phyloP scores from a whole-genome alignment of 345 rosid genomes.

The Citrus mangshanensis region DNA sequence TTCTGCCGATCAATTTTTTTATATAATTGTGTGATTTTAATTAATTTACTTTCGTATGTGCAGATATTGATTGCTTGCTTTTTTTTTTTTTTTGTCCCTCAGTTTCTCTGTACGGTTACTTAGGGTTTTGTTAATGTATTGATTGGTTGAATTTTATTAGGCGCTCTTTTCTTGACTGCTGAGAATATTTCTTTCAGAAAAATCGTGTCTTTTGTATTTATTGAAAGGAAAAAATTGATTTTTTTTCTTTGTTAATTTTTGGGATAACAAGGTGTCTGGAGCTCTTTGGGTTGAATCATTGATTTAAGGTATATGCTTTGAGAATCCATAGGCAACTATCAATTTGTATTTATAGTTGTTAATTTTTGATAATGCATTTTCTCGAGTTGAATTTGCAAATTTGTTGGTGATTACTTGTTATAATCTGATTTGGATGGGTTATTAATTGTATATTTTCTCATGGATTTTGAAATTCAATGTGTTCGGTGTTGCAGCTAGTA shows the following conservation, averaged over 20 bases:
- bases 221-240: neutral
- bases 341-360: neutral
- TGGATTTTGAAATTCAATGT: neutral
- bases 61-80: neutral
- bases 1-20: neutral
- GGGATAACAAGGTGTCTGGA: neutral
- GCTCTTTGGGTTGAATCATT: neutral
- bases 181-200: neutral
- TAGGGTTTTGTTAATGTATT: neutral
- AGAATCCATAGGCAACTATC: neutral
- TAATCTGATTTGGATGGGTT: neutral
- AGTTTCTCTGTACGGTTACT: neutral
- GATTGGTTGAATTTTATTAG: neutral
- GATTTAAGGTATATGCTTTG: neutral
- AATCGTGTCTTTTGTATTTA: neutral
- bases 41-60: neutral
- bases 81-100: neutral
- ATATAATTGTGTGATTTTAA: neutral
- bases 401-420: neutral
- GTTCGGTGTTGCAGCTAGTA: slow-evolving; percentile 9
- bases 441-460: neutral
- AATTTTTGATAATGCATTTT: neutral
- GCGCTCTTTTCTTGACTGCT: neutral
- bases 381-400: neutral
- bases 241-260: neutral